Evolutionary conservation across 1,284 basidiomycete genomes (phyloP).

Genomic region (Ustilago lituana): DNA sequence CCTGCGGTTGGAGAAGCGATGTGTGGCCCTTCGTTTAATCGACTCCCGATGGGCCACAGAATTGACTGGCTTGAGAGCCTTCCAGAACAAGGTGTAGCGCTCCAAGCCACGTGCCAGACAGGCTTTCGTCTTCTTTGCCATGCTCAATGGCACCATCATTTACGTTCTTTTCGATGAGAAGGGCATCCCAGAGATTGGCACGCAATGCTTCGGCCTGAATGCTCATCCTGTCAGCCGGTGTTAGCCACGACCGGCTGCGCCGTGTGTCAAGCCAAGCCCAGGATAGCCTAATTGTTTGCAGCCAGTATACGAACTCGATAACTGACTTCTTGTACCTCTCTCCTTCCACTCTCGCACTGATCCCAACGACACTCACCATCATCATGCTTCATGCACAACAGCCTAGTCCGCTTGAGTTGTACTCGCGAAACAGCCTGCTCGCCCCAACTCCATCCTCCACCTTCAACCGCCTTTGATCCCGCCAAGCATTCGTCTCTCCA

Average conservation of each 20-base stretch:
- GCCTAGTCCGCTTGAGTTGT: slow-evolving; percentile 64
- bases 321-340: slow-evolving; percentile 10
- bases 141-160: no score
- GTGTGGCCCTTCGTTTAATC: no score
- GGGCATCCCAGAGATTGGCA: no score
- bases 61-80: no score
- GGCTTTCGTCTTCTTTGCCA: background rate
- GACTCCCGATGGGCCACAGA: no score
- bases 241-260: slow-evolving; percentile 2
- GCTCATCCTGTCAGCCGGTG: background rate
- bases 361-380: background rate
- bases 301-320: background rate
- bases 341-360: background rate
- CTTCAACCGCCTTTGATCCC: slow-evolving; percentile 25
- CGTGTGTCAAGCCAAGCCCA: background rate
- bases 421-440: slow-evolving; percentile 64
- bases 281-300: background rate
- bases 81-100: background rate
- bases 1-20: no score
- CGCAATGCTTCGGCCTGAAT: background rate
- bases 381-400: slow-evolving; percentile 21
- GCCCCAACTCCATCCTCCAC: slow-evolving; percentile 18
- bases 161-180: no score
- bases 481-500: slow-evolving; percentile 3
- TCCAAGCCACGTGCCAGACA: background rate